Conservation (phyloP, 2,329 filamentous ascomycete genomes). For the Colletotrichum tabaci region DNA sequence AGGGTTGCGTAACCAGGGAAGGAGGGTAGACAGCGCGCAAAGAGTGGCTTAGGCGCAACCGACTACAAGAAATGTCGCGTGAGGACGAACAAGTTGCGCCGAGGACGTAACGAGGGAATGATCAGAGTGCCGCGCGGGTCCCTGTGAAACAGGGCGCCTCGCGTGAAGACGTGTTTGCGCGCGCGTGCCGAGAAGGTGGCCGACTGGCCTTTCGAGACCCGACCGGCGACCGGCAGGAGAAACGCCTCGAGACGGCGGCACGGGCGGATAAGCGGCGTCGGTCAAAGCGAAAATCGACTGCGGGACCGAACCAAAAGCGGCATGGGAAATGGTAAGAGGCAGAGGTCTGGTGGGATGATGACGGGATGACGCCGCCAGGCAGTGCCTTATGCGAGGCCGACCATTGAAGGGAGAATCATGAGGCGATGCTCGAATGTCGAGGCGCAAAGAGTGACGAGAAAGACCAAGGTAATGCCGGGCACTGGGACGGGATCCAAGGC, state of each 20-base stretch:
- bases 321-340: background rate
- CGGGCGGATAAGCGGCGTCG: slow-evolving; percentile 2
- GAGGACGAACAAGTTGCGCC: background rate
- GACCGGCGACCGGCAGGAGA: slow-evolving; percentile 21
- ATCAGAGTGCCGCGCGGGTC: slow-evolving; percentile 19
- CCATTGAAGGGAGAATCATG: background rate
- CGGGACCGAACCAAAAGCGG: background rate
- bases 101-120: background rate
- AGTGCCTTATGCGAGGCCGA: slow-evolving; percentile 4
- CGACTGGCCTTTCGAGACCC: slow-evolving; percentile 14
- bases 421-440: background rate
- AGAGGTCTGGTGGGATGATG: background rate
- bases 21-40: background rate
- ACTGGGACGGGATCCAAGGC: background rate
- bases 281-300: background rate
- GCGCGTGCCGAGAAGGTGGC: slow-evolving; percentile 22
- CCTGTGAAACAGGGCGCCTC: slow-evolving; percentile 14
- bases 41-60: background rate
- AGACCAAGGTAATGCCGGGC: background rate
- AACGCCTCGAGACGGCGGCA: slow-evolving; percentile 3
- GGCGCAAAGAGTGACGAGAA: slow-evolving; percentile 3
- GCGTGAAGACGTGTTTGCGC: slow-evolving; percentile 15
- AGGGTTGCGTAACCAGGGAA: background rate
- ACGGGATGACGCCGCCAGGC: background rate
- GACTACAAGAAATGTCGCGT: background rate